Evolutionary conservation across 495 filamentous ascomycete species (phyloP).

Genomic region (Aspergillus panamensis): DNA sequence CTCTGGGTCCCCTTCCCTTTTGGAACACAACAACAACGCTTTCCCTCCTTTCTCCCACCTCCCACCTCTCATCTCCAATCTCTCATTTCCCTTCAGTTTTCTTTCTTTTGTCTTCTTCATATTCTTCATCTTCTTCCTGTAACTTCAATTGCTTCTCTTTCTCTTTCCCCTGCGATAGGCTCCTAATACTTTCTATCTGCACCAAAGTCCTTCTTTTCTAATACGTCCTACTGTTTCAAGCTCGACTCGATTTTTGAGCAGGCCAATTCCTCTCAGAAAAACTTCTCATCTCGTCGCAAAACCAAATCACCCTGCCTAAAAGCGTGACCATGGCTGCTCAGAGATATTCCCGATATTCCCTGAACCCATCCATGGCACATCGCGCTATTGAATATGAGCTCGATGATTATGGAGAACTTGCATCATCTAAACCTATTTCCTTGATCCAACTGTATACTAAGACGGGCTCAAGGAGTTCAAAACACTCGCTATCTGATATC

Average conservation of each 20-base stretch:
- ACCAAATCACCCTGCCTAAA: not conserved
- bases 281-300: not conserved
- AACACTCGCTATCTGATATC: conserved; percentile 8
- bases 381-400: conserved; percentile 18
- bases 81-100: not conserved
- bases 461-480: conserved; percentile 16
- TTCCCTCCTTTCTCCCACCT: not conserved
- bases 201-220: not conserved
- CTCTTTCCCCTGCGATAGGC: not conserved
- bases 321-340: conserved; percentile 1
- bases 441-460: conserved; percentile 19
- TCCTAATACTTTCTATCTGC: not conserved
- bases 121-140: not conserved
- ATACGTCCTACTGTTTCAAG: not conserved
- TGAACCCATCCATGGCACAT: not conserved
- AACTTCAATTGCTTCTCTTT: not conserved
- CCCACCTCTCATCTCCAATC: not conserved
- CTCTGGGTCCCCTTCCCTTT: not conserved
- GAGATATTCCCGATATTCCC: not conserved
- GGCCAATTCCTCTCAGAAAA: not conserved
- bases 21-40: not conserved
- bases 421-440: conserved; percentile 27
- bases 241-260: not conserved
- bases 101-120: not conserved
- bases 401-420: conserved; percentile 20